These are phyloP conservation scores for Candida buenavistaensis DNA, from an alignment of 1,139 yeast species.

Conservation along the genomic window DNA sequence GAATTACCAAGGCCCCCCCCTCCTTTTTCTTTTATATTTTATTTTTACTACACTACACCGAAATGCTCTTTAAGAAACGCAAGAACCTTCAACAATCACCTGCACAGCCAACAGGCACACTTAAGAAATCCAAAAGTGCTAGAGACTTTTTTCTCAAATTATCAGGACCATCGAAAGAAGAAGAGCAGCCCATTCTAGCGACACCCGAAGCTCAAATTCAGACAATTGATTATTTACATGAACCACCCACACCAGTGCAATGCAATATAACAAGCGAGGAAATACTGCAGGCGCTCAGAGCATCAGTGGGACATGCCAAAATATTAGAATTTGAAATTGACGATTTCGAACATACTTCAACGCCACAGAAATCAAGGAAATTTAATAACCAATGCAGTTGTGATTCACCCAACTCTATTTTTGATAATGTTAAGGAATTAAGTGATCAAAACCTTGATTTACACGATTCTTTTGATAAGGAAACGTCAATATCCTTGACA, in stretches of 20 bases:
- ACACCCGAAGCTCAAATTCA: constrained; percentile 2
- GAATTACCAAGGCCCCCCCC: no score
- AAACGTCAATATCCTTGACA: constrained; percentile 18
- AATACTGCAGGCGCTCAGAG: background rate
- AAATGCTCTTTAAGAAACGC: constrained; percentile 4
- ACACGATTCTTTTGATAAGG: constrained; percentile 2
- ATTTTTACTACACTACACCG: no score
- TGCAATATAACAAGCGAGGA: background rate
- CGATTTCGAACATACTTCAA: constrained; percentile 4
- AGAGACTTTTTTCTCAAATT: constrained; percentile 11
- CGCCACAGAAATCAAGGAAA: constrained; percentile 4
- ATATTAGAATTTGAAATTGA: constrained; percentile 9
- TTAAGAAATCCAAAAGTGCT: constrained; percentile 12
- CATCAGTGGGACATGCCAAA: constrained; percentile 1
- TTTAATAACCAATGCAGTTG: background rate
- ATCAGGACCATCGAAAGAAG: constrained; percentile 3
- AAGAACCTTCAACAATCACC: background rate
- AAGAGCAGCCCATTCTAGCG: constrained; percentile 1
- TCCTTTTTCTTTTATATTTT: no score
- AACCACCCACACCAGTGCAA: constrained; percentile 6
- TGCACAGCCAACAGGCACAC: constrained; percentile 1
- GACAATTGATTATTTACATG: no score
- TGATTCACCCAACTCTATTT: constrained; percentile 2
- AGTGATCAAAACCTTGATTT: background rate
- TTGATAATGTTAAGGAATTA: background rate